Base-by-base conservation (phyloP, 495 filamentous ascomycete genomes). In the Penicillium goetzii region DNA sequence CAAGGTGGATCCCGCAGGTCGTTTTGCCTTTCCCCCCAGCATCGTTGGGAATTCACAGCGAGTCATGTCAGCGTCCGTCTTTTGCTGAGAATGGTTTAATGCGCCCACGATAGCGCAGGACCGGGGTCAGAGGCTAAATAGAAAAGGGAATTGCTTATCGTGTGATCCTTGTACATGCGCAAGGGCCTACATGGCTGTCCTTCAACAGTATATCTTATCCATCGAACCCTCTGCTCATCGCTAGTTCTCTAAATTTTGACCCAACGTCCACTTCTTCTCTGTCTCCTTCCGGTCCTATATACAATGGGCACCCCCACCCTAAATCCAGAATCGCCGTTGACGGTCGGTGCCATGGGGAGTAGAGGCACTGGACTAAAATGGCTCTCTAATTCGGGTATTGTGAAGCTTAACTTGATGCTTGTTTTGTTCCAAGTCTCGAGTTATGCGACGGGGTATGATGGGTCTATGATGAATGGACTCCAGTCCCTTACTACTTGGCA, bases 381-480 rank as follows among this genome's bases (percentile, higher is more conserved):
- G 64, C 49, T 67, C 12, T 59, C 64, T 11, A 63, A 67, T 50
- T 34, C 45, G 4, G 64, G 64, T 25, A 63, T 67, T 33, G 47
- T 67, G 5, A 63, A 67, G 36, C 56, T 67, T 15, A 67, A 67
- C 56, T 56, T 67, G 15, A 64, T 67, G 56, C 61, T 67, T 26
- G 61, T 64, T 4, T 23, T 64, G 21, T 64, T 67, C 25, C 61
- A 64, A n/a, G 63, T 67, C 9, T 67, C 65, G 12, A 64, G 61
- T 45, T 67, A 64, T 58, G 59, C 59, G 2, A 64, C 40, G 9
- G 66, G 66, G 2, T 70, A 70, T 41, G 68, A 70, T 66, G 69
- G 69, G 1, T 67, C 67, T n/a, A 51, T 66, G 17, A 66, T 66
- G 59, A 66, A 66, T 41, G 59, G 59, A 6, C 34, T 66, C 0